A percentile compares a stretch with the other conserved stretches of the same genome.
These are phyloP conservation scores for Candida arabinofermentans DNA, from an alignment of 805 yeast species.

Conservation along the genomic window DNA sequence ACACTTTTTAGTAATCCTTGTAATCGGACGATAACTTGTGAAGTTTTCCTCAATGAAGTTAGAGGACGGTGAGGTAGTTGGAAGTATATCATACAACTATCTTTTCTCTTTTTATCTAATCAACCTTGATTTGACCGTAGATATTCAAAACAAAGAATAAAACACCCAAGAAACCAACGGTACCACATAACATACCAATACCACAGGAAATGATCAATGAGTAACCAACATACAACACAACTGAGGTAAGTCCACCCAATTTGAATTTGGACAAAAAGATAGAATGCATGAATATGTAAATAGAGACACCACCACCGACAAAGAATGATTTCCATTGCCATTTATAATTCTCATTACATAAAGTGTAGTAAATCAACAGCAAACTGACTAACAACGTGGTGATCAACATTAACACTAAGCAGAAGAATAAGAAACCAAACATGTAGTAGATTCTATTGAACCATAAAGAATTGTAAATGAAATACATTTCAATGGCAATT, in stretches of 20 bases:
- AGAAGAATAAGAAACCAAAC: constrained; percentile 95
- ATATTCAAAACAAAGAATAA: constrained; percentile 73
- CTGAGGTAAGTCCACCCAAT: constrained; percentile 70
- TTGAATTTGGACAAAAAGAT: constrained; percentile 65
- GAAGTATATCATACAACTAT: no score
- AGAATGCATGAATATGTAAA: constrained; percentile 83
- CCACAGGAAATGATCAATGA: constrained; percentile 65
- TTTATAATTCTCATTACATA: constrained; percentile 87
- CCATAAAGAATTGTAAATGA: constrained; percentile 89
- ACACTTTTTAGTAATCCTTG: no score
- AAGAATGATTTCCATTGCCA: constrained; percentile 97
- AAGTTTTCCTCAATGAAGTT: no score
- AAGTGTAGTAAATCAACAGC: constrained; percentile 73
- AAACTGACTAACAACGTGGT: constrained; percentile 81
- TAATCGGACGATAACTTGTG: no score
- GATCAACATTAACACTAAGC: constrained; percentile 74
- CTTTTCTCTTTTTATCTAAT: constrained; percentile 41
- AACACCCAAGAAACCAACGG: constrained; percentile 77
- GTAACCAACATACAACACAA: constrained; percentile 80
- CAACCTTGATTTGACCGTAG: constrained; percentile 83
- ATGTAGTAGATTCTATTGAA: constrained; percentile 89
- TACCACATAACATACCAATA: constrained; percentile 79
- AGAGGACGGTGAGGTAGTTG: no score
- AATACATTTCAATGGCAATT: constrained; percentile 91
- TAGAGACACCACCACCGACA: constrained; percentile 84